A percentile compares a stretch with the other conserved stretches of the same genome.
Evolutionary conservation across 345 rosid species (phyloP).

Genomic region (Citrus reticulata): DNA sequence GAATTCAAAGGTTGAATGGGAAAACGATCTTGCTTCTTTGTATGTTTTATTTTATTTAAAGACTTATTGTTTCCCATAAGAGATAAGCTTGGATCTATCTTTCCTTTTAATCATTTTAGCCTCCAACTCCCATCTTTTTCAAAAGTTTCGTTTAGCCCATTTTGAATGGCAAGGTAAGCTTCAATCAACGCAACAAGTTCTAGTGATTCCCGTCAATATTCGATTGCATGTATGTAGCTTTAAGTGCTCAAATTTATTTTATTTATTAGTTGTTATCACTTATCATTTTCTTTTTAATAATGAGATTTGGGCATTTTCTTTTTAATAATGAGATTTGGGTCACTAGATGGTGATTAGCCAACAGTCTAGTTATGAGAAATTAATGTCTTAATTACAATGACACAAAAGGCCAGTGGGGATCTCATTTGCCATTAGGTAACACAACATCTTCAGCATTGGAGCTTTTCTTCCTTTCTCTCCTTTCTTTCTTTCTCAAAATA

Average conservation of each 20-base stretch:
- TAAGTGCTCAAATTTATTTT: background rate
- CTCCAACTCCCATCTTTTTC: conserved; percentile 27
- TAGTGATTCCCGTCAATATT: background rate
- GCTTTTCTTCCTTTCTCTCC: background rate
- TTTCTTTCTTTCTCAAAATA: background rate
- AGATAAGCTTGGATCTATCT: conserved; percentile 30
- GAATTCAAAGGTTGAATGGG: conserved; percentile 31
- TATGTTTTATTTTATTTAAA: background rate
- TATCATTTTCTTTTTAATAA: background rate
- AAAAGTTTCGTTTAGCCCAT: conserved; percentile 13
- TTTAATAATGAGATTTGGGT: background rate
- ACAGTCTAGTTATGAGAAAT: background rate
- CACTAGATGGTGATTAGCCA: background rate
- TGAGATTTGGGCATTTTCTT: background rate
- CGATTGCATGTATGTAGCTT: background rate
- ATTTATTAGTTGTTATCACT: background rate
- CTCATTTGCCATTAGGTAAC: background rate
- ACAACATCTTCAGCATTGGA: background rate
- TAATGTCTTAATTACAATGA: background rate
- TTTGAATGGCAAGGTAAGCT: conserved; percentile 3
- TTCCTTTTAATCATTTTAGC: conserved; percentile 16
- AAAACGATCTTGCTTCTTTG: conserved; percentile 11
- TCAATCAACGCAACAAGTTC: background rate
- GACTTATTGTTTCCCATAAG: background rate
- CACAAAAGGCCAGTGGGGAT: background rate